Conservation (phyloP, 2,329 filamentous ascomycete species). For the Orbilia blumenaviensis region DNA sequence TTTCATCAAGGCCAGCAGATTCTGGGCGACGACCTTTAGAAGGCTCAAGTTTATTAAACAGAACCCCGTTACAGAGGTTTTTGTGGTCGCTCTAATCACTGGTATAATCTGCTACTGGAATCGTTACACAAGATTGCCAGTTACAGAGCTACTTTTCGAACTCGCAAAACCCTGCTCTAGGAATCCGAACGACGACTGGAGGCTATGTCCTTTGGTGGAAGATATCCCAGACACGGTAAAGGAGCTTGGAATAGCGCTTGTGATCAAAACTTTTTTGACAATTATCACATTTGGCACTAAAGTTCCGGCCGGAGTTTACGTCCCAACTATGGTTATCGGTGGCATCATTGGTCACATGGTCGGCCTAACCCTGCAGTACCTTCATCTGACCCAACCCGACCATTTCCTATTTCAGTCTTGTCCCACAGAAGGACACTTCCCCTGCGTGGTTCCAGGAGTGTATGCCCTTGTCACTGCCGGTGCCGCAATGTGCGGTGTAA, state of each 20-base stretch:
- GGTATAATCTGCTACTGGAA: slow-evolving; percentile 94
- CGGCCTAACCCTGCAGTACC: slow-evolving; percentile 53
- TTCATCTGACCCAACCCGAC: slow-evolving; percentile 67
- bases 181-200: slow-evolving; percentile 72
- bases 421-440: slow-evolving; percentile 73
- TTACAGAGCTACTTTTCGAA: slow-evolving; percentile 89
- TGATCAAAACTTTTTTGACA: slow-evolving; percentile 89
- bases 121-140: slow-evolving; percentile 83
- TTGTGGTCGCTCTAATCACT: slow-evolving; percentile 85
- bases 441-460: slow-evolving; percentile 94
- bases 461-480: slow-evolving; percentile 89
- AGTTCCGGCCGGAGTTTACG: slow-evolving; percentile 91
- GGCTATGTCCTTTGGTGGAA: slow-evolving; percentile 78
- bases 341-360: slow-evolving; percentile 83
- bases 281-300: slow-evolving; percentile 65
- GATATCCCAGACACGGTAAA: slow-evolving; percentile 81
- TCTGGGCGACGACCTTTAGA: slow-evolving; percentile 90
- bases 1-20: slow-evolving; percentile 93
- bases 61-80: slow-evolving; percentile 84
- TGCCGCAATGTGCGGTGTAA: slow-evolving; percentile 97
- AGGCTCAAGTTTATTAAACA: slow-evolving; percentile 81
- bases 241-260: slow-evolving; percentile 78
- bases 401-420: slow-evolving; percentile 80
- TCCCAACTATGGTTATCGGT: slow-evolving; percentile 98
- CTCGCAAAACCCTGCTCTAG: slow-evolving; percentile 86